Evolutionary conservation across 805 yeast species (phyloP), one percentile per base, ranked within the genome.

Genomic region (Komagataella populi): DNA sequence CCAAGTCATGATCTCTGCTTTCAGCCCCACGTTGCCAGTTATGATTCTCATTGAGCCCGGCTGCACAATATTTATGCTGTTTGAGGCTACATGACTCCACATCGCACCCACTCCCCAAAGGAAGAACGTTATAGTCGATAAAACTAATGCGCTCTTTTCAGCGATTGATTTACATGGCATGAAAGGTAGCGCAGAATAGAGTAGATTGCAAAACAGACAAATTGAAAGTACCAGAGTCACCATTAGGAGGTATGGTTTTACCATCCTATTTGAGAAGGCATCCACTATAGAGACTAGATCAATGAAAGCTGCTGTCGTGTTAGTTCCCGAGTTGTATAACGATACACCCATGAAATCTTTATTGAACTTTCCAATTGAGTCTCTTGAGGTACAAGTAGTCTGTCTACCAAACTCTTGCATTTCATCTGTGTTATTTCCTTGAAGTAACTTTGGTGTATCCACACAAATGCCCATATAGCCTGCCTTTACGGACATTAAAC

Each of bases 71-170:
- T 60, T 56, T 6, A 60, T 57, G 4, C 76, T 71, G 2, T 81
- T 65, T 0, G 72, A 70, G 0, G 84, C 83, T 49, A 81, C 78
- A 57, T 78, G 80, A 49, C 74, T 73, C 69, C 84, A 73, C 76
- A 81, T 80, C 0, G 85, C 70, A 2, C 85, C 85, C 24, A 80
- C 63, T 0, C 84, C 86, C 84, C 85, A 81, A 2, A 80, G 46
- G 3, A 81, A 59, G 4, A 71, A 67, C 48, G 70, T 56, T 0
- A 66, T 53, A 0, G 70, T 62, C 17, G 74, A 63, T 23, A 74
- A 53, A 4, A 57, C 56, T 53, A 68, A 59, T 50, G 58, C 60
- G 23, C 58, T 57, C 50, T 56, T 64, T 53, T 57, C 63, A 20
- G 68, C 50, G 12, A 57, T 36, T 14, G 51, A 18, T 52, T 60